Percentiles rank a stretch among this genome's conserved stretches.
phyloP scores from a whole-genome alignment of 1,139 yeast species.

The Yamadazyma siamensis region DNA sequence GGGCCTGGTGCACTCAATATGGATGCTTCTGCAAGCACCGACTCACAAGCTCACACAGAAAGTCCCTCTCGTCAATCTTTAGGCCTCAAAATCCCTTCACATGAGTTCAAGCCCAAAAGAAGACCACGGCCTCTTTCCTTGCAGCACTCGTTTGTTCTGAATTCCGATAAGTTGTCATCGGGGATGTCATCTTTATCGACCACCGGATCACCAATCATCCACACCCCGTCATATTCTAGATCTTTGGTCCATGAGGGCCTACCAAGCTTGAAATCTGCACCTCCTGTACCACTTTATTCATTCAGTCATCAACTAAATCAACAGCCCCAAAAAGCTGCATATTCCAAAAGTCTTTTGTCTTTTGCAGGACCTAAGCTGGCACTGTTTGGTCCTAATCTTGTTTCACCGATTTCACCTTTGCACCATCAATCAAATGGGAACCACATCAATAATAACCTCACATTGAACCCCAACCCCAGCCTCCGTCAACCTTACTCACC shows the following conservation, averaged over 20 bases:
- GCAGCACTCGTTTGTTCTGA: slow-evolving; percentile 31
- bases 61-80: no score
- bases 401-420: slow-evolving; percentile 41
- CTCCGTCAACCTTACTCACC: slow-evolving; percentile 2
- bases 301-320: slow-evolving; percentile 13
- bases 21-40: no score
- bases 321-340: slow-evolving; percentile 8
- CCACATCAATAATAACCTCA: neutral
- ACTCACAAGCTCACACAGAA: no score
- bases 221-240: slow-evolving; percentile 11
- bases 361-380: slow-evolving; percentile 8
- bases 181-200: slow-evolving; percentile 14
- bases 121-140: slow-evolving; percentile 43
- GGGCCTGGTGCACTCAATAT: neutral
- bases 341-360: slow-evolving; percentile 7
- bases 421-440: slow-evolving; percentile 26
- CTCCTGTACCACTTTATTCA: slow-evolving; percentile 15
- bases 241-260: no score
- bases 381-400: slow-evolving; percentile 27
- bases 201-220: slow-evolving; percentile 12
- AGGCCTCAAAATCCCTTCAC: slow-evolving; percentile 21
- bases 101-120: slow-evolving; percentile 37
- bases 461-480: slow-evolving; percentile 1
- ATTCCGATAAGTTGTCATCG: slow-evolving; percentile 18
- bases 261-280: slow-evolving; percentile 14